Evolutionary conservation across 1,284 basidiomycete genomes (phyloP).

Genomic region (Sporisorium iseilematis-ciliati): DNA sequence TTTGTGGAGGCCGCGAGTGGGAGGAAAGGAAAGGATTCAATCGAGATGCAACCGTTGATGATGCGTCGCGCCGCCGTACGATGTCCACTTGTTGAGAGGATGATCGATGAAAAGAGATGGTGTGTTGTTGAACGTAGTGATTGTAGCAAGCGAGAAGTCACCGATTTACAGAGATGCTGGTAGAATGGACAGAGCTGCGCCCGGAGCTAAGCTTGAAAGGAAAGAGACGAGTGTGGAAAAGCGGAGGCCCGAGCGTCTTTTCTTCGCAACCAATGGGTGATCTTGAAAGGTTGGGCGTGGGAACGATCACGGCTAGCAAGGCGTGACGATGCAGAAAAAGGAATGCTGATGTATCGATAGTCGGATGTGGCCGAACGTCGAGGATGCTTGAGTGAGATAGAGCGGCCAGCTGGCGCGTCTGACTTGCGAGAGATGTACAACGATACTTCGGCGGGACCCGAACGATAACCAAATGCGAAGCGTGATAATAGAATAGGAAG

Average conservation of each 20-base stretch:
- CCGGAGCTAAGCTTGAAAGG: neutral
- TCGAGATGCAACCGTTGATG: neutral
- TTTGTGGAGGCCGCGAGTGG: neutral
- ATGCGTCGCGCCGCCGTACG: neutral
- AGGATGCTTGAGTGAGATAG: too few species aligned
- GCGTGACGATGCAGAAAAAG: neutral
- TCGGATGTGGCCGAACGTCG: too few species aligned
- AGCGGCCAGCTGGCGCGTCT: neutral
- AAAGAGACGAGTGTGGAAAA: neutral
- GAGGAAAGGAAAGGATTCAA: neutral
- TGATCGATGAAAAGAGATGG: too few species aligned
- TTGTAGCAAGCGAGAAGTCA: neutral
- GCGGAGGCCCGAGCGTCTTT: conserved; percentile 7
- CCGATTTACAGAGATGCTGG: neutral
- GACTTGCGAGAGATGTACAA: neutral
- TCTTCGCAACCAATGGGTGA: neutral
- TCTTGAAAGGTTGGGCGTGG: neutral
- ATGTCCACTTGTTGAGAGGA: neutral
- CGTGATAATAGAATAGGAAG: too few species aligned
- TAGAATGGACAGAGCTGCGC: neutral
- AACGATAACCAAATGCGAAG: too few species aligned
- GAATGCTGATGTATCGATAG: too few species aligned
- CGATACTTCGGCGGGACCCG: too few species aligned
- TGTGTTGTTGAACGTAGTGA: neutral
- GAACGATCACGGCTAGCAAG: neutral